These are phyloP conservation scores for Akanthomyces muscarius DNA, from an alignment of 2,329 filamentous ascomycete genomes.

Conservation along the genomic window DNA sequence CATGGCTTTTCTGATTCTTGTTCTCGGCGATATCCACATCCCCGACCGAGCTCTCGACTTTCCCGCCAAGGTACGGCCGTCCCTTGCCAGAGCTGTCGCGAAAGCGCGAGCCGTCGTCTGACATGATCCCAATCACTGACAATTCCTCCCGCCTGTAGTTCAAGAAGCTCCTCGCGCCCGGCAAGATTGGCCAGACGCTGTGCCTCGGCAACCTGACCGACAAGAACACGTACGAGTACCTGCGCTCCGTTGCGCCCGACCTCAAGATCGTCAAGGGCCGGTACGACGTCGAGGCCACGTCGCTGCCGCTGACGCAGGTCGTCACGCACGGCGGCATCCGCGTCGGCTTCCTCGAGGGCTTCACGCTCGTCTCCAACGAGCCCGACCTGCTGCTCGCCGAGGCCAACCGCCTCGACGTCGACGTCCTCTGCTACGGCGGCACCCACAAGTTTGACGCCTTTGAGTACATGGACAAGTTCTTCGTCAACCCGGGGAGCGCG, in stretches of 20 bases:
- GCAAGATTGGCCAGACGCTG: slow-evolving; percentile 78
- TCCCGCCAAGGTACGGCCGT: slow-evolving; percentile 67
- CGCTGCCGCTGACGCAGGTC: slow-evolving; percentile 61
- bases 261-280: slow-evolving; percentile 66
- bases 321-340: slow-evolving; percentile 63
- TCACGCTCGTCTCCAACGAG: slow-evolving; percentile 63
- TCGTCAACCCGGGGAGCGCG: slow-evolving; percentile 64
- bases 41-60: slow-evolving; percentile 89
- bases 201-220: slow-evolving; percentile 79
- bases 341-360: slow-evolving; percentile 65
- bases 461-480: slow-evolving; percentile 72
- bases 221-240: slow-evolving; percentile 75
- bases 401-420: slow-evolving; percentile 64
- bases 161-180: slow-evolving; percentile 78
- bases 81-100: neutral
- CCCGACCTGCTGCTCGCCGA: slow-evolving; percentile 64
- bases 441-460: slow-evolving; percentile 67
- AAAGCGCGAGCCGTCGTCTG: neutral
- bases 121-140: neutral
- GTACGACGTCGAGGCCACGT: slow-evolving; percentile 63
- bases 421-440: slow-evolving; percentile 65
- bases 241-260: slow-evolving; percentile 68
- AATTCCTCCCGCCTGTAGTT: slow-evolving; percentile 49
- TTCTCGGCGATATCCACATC: slow-evolving; percentile 91
- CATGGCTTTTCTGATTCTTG: slow-evolving; percentile 85